phyloP scores from a whole-genome alignment of 179 eudicot genomes.

The Silene vulgaris region DNA sequence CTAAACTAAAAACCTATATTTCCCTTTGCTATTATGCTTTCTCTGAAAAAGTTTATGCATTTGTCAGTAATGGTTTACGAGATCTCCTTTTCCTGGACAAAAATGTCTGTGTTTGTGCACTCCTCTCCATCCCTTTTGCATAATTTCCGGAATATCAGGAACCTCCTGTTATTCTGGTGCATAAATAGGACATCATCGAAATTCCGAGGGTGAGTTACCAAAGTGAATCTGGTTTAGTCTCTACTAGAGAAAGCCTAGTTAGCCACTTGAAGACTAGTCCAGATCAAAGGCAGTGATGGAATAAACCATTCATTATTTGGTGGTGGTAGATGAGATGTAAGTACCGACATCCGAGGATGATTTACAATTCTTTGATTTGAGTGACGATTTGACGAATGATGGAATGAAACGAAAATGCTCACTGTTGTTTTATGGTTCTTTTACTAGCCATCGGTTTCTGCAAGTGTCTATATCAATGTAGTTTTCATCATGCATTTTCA shows the following conservation, averaged over 20 bases:
- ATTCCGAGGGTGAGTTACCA: no score
- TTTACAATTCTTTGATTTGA: no score
- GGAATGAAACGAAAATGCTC: neutral
- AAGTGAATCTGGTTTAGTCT: neutral
- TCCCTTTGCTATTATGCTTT: neutral
- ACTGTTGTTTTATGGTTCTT: neutral
- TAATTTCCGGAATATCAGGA: neutral
- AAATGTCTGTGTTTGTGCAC: no score
- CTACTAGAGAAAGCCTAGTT: neutral
- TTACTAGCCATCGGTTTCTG: neutral
- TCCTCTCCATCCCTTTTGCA: neutral
- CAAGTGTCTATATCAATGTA: no score
- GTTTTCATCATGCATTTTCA: no score
- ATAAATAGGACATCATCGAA: no score
- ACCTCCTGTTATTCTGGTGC: neutral
- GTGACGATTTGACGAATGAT: neutral
- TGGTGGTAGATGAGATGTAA: no score
- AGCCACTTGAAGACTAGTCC: neutral
- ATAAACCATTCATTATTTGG: no score
- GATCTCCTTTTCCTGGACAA: no score
- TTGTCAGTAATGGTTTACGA: neutral
- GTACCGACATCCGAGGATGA: no score
- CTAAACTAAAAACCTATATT: slow-evolving; percentile 15
- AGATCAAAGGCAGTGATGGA: no score
- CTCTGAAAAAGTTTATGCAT: slow-evolving; percentile 8